A percentile compares a stretch with the other conserved stretches of the same genome.
phyloP scores from a whole-genome alignment of 768 basidiomycete genomes.

The Neoboletus subvelutipes region DNA sequence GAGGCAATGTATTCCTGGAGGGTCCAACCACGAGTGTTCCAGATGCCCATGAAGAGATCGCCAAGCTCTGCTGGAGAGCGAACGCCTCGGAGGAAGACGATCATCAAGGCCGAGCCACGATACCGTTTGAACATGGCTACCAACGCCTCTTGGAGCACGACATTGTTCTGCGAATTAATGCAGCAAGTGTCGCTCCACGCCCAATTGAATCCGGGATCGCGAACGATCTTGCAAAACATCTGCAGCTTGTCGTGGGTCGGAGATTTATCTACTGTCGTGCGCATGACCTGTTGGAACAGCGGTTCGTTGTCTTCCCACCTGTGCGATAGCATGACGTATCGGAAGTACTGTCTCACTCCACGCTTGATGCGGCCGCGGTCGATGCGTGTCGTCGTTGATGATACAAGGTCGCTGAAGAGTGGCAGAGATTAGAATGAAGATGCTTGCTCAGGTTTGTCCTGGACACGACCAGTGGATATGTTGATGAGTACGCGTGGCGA shows the following conservation, averaged over 20 bases:
- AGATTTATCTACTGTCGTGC: neutral
- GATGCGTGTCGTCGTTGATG: neutral
- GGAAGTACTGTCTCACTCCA: neutral
- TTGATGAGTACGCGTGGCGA: too few species aligned
- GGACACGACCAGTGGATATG: too few species aligned
- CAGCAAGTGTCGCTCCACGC: neutral
- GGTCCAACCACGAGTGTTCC: too few species aligned
- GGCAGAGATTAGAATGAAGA: neutral
- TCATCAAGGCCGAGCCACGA: too few species aligned
- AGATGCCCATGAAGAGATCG: too few species aligned
- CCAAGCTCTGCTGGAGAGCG: too few species aligned
- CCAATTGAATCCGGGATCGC: neutral
- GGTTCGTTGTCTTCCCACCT: slow-evolving; percentile 6
- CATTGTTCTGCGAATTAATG: neutral
- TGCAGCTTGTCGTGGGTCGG: neutral
- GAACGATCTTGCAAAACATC: neutral
- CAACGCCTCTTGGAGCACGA: too few species aligned
- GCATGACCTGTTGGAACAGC: neutral
- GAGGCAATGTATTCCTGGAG: too few species aligned
- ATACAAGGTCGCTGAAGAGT: neutral
- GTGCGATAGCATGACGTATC: slow-evolving; percentile 5
- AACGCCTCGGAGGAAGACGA: too few species aligned
- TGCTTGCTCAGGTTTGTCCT: too few species aligned
- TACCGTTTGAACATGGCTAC: too few species aligned
- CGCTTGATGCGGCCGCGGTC: neutral